Conservation (phyloP, 805 yeast genomes). For the Monosporozyma unispora region DNA sequence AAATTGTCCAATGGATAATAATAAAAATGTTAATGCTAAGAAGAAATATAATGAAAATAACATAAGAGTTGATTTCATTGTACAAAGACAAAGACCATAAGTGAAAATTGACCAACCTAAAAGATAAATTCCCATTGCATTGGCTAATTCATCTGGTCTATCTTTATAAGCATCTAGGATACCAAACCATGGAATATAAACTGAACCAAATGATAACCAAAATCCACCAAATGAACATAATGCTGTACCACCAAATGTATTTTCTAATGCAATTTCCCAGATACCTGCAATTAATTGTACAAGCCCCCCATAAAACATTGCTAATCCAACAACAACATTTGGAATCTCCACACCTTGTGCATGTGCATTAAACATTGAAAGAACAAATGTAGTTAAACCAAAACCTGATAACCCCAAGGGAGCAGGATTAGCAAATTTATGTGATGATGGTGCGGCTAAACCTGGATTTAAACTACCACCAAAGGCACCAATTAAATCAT, state of each 20-base stretch:
- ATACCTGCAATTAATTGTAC: slow-evolving; percentile 54
- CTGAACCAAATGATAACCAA: slow-evolving; percentile 58
- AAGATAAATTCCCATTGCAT: slow-evolving; percentile 51
- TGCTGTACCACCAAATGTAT: slow-evolving; percentile 62
- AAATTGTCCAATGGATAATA: slow-evolving; percentile 45
- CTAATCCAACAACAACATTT: slow-evolving; percentile 47
- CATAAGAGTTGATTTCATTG: slow-evolving; percentile 56
- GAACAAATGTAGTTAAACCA: slow-evolving; percentile 52
- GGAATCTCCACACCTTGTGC: slow-evolving; percentile 45
- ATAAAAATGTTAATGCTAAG: slow-evolving; percentile 45
- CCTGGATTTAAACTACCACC: slow-evolving; percentile 83
- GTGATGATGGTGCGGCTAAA: slow-evolving; percentile 42
- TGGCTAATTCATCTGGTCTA: slow-evolving; percentile 29
- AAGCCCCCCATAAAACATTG: slow-evolving; percentile 56
- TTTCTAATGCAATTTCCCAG: slow-evolving; percentile 56
- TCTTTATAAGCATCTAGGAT: slow-evolving; percentile 44
- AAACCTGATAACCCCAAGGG: slow-evolving; percentile 56
- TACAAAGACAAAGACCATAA: slow-evolving; percentile 41
- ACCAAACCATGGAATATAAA: slow-evolving; percentile 51
- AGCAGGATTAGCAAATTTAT: slow-evolving; percentile 56
- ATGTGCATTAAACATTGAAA: slow-evolving; percentile 44
- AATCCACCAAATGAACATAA: slow-evolving; percentile 57
- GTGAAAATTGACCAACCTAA: slow-evolving; percentile 60
- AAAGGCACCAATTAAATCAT: slow-evolving; percentile 55
- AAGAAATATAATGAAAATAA: slow-evolving; percentile 49